Evolutionary conservation across 768 basidiomycete species (phyloP).

Genomic region (Suillus decipiens): DNA sequence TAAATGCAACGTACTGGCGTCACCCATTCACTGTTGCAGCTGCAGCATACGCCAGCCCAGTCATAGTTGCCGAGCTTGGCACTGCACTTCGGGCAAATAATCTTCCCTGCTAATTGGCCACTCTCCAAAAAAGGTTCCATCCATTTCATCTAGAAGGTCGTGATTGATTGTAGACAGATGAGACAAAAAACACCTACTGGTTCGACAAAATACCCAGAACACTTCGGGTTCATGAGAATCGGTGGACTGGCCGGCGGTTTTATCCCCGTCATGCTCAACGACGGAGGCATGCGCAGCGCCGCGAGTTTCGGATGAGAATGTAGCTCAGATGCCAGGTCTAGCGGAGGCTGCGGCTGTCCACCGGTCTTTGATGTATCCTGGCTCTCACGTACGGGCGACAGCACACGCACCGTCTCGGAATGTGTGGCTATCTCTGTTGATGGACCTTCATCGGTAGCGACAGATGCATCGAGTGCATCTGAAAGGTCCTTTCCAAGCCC

Average conservation of each 20-base stretch:
- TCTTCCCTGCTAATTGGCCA: constrained; percentile 86
- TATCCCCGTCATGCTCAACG: constrained; percentile 31
- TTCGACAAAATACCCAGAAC: constrained; percentile 97
- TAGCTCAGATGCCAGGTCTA: constrained; percentile 47
- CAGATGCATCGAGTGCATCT: constrained; percentile 30
- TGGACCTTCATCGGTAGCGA: not conserved
- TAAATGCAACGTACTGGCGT: constrained; percentile 63
- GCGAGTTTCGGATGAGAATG: constrained; percentile 50
- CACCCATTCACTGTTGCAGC: constrained; percentile 85
- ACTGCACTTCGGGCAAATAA: constrained; percentile 88
- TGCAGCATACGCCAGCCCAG: constrained; percentile 93
- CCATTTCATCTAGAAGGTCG: constrained; percentile 77
- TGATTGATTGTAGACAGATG: not conserved
- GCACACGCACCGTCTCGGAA: constrained; percentile 4
- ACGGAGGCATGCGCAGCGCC: constrained; percentile 40
- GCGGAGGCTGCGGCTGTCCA: constrained; percentile 15
- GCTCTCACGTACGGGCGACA: constrained; percentile 3
- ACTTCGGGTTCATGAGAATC: constrained; percentile 75
- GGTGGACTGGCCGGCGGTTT: constrained; percentile 48
- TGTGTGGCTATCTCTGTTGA: constrained; percentile 4
- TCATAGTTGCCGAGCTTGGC: constrained; percentile 95
- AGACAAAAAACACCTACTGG: constrained; percentile 59
- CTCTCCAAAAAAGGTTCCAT: constrained; percentile 81
- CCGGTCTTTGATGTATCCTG: constrained; percentile 4
- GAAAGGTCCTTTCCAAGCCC: constrained; percentile 33